Conservation (phyloP, 2,329 filamentous ascomycete genomes). For the Xylaria digitata region DNA sequence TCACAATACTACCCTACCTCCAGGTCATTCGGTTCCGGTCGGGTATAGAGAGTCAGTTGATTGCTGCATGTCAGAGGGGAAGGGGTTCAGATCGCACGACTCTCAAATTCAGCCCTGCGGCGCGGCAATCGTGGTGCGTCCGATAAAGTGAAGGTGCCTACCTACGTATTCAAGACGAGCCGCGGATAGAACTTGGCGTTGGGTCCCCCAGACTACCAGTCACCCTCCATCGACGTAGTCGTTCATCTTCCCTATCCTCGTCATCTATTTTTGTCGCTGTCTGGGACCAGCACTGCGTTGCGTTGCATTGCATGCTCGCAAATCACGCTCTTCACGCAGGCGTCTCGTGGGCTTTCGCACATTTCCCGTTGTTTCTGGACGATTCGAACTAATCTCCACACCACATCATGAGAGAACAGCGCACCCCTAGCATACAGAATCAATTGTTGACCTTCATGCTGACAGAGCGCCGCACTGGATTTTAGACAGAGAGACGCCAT, state of each 20-base stretch:
- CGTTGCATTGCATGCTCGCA: slow-evolving; percentile 16
- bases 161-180: slow-evolving; percentile 15
- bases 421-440: neutral
- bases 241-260: slow-evolving; percentile 14
- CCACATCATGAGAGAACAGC: neutral
- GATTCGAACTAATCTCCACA: neutral
- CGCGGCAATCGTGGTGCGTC: slow-evolving; percentile 24
- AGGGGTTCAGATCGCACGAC: slow-evolving; percentile 27
- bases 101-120: slow-evolving; percentile 37
- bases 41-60: slow-evolving; percentile 18
- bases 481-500: slow-evolving; percentile 23
- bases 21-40: slow-evolving; percentile 29
- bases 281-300: slow-evolving; percentile 15
- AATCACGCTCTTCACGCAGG: neutral
- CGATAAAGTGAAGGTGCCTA: neutral
- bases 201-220: slow-evolving; percentile 15
- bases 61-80: slow-evolving; percentile 37
- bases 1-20: slow-evolving; percentile 22
- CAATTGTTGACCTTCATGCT: neutral
- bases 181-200: slow-evolving; percentile 17
- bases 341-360: neutral
- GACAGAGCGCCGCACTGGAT: neutral
- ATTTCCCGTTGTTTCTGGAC: neutral
- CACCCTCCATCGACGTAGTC: slow-evolving; percentile 13
- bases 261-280: slow-evolving; percentile 15